Evolutionary conservation across 768 basidiomycete species (phyloP).

Genomic region (Daedaleopsis nitida): DNA sequence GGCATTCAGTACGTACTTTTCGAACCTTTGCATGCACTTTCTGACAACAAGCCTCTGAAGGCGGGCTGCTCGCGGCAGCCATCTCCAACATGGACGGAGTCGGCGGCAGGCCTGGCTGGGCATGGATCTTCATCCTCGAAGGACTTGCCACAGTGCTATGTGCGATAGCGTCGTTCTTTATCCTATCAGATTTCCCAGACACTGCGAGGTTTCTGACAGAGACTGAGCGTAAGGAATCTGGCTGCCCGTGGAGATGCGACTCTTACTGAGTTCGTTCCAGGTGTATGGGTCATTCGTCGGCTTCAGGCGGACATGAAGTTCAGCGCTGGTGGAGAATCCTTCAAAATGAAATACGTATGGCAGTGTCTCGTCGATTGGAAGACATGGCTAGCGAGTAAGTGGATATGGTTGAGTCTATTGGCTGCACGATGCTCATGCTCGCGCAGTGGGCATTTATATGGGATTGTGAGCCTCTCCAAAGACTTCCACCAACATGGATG

Average conservation of each 20-base stretch:
- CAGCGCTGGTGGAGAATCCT: constrained; percentile 62
- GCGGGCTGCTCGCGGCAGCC: constrained; percentile 64
- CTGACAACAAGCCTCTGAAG: constrained; percentile 30
- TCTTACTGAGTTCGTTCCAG: constrained; percentile 29
- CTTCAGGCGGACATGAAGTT: constrained; percentile 65
- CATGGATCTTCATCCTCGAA: constrained; percentile 77
- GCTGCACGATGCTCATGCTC: background rate
- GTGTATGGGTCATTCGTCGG: constrained; percentile 63
- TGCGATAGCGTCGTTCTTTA: constrained; percentile 63
- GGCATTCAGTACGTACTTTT: constrained; percentile 56
- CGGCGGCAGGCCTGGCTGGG: constrained; percentile 63
- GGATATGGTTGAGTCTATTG: constrained; percentile 1
- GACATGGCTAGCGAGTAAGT: constrained; percentile 68
- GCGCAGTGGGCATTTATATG: constrained; percentile 67
- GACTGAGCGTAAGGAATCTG: constrained; percentile 49
- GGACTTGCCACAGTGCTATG: constrained; percentile 67
- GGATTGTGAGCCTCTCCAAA: constrained; percentile 51
- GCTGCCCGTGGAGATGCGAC: background rate
- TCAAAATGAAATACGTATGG: constrained; percentile 56
- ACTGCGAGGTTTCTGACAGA: constrained; percentile 69
- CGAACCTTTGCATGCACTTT: background rate
- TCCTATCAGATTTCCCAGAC: constrained; percentile 80
- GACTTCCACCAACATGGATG: background rate
- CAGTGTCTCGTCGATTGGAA: constrained; percentile 71
- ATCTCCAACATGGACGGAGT: constrained; percentile 73